Evolutionary conservation across 2,329 filamentous ascomycete species (phyloP), one percentile per base, ranked within the genome.

Genomic region (Cercospora canescens): DNA sequence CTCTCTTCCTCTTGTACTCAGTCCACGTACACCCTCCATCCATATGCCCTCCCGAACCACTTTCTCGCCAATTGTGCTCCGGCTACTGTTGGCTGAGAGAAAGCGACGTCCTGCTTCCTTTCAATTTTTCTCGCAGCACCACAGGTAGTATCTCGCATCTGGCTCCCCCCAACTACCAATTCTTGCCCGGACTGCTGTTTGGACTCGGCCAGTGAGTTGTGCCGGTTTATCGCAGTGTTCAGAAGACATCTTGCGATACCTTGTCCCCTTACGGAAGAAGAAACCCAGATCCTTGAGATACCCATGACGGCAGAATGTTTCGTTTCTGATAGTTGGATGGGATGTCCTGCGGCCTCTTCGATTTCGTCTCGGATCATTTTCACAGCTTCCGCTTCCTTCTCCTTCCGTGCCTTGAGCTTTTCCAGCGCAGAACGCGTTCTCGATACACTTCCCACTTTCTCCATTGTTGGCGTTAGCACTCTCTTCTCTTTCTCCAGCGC

Each of bases 251-350:
- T 82, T 4, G 87, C 88, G 60, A 89, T 83, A 8, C 87, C 86
- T 69, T 84, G 82, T 48, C 85, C 79, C 34, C 88, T 82, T 65
- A 86, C 84, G 1, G 82, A 80, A 6, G 81, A 82, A 7, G 85
- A 87, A 0, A 86, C 88, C 88, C 88, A 91, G 70, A 91, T 87
- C 32, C 88, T 83, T 26, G 88, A 88, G 28, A 91, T 84, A 18
- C 87, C 87, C 62, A 89, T 80, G n/a, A 85, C 79, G 2, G 84
- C 86, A 2, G 81, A 77, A 28, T 62, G 56, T 2, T 37, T 39
- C 5, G 60, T 60, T 12, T 62, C 45, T 6, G 73, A 72, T 28
- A 76, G 63, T 21, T 70, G 54, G 2, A 77, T 59, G 0, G 73
- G 70, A 34, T 71, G 67, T 39, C 60, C 48, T 6, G 64, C 60